Conservation (phyloP, 495 filamentous ascomycete species). For the Penicillium bialowiezense region DNA sequence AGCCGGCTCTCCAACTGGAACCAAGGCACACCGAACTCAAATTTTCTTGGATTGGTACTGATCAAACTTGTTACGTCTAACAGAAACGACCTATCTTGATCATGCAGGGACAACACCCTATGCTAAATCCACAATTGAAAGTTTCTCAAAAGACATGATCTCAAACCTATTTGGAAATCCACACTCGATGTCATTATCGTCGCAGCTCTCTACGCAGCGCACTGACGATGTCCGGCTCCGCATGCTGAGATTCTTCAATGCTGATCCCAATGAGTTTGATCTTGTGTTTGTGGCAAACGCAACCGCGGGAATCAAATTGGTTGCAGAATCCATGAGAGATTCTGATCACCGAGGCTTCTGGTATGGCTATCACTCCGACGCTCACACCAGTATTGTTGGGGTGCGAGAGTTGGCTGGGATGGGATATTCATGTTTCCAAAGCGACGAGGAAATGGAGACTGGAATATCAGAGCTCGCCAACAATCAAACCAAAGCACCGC, state of each 20-base stretch:
- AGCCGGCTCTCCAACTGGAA: neutral
- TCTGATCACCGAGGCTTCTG: slow-evolving; percentile 61
- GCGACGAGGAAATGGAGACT: slow-evolving; percentile 61
- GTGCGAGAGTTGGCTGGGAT: slow-evolving; percentile 66
- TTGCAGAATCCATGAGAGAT: slow-evolving; percentile 70
- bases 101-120: slow-evolving; percentile 88
- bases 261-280: slow-evolving; percentile 79
- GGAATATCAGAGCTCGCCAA: slow-evolving; percentile 54
- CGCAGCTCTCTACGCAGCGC: slow-evolving; percentile 68
- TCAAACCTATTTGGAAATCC: slow-evolving; percentile 85
- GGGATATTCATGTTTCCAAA: slow-evolving; percentile 62
- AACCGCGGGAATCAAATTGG: slow-evolving; percentile 85
- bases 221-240: slow-evolving; percentile 75
- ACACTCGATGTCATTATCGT: slow-evolving; percentile 80
- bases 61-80: neutral
- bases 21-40: neutral
- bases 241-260: slow-evolving; percentile 77
- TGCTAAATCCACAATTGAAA: slow-evolving; percentile 75
- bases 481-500: slow-evolving; percentile 21
- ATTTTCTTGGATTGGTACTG: no score
- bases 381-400: slow-evolving; percentile 87
- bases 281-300: slow-evolving; percentile 90
- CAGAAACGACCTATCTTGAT: slow-evolving; percentile 81
- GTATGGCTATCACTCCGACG: slow-evolving; percentile 79
- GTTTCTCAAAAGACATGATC: slow-evolving; percentile 71